Conservation (phyloP, 116 monocot species). For the Zostera marina region DNA sequence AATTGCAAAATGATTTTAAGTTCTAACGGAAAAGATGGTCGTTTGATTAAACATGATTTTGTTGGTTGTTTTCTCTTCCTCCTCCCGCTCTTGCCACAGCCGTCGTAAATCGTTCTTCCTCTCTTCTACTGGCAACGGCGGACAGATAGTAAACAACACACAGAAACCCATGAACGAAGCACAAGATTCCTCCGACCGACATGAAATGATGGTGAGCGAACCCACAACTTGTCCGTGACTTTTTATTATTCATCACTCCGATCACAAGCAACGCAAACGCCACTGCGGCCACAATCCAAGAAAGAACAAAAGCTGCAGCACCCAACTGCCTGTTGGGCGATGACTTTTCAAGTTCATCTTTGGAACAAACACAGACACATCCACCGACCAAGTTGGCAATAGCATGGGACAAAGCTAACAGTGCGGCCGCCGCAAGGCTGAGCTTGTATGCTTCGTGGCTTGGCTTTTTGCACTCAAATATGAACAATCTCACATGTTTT, state of each 20-base stretch:
- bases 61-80: neutral
- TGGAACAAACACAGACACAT: constrained; percentile 51
- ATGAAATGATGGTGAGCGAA: constrained; percentile 43
- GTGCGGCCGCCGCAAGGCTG: constrained; percentile 48
- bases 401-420: constrained; percentile 47
- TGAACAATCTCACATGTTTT: constrained; percentile 36
- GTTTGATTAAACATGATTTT: constrained; percentile 2
- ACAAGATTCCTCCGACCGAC: constrained; percentile 61
- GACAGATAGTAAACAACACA: constrained; percentile 41
- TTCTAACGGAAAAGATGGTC: too few species aligned
- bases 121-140: constrained; percentile 17
- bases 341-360: constrained; percentile 17
- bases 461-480: constrained; percentile 76
- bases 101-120: neutral
- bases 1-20: too few species aligned
- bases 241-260: constrained; percentile 27
- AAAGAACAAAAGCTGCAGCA: constrained; percentile 27
- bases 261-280: constrained; percentile 12
- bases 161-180: constrained; percentile 63
- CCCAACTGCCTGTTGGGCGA: constrained; percentile 35
- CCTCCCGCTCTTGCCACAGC: too few species aligned
- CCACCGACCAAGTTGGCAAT: constrained; percentile 56
- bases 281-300: constrained; percentile 25
- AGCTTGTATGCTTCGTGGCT: constrained; percentile 61
- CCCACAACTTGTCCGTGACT: constrained; percentile 44